phyloP scores from a whole-genome alignment of 331 rosid species.

The Erythrophleum ivorense region DNA sequence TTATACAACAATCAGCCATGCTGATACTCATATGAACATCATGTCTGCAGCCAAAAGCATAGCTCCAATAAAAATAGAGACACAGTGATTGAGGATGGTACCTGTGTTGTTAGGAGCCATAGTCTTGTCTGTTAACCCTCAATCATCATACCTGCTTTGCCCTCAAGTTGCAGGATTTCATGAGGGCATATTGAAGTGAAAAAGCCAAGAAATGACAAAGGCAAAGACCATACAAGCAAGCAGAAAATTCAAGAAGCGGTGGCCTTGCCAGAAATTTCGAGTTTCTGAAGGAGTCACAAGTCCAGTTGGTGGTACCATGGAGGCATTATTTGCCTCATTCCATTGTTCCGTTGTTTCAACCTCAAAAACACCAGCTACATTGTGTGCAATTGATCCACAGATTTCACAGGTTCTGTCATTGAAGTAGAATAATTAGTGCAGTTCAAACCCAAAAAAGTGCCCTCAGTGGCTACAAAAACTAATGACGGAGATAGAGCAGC shows the following conservation, averaged over 20 bases:
- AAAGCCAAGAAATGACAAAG: conserved; percentile 78
- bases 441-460: neutral
- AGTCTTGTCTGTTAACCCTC: conserved; percentile 30
- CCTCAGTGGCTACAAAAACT: neutral
- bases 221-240: conserved; percentile 80
- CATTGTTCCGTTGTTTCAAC: conserved; percentile 51
- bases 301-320: conserved; percentile 46
- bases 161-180: conserved; percentile 31
- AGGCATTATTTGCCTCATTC: conserved; percentile 49
- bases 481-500: neutral
- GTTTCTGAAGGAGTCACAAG: conserved; percentile 43
- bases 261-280: conserved; percentile 72
- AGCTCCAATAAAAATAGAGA: conserved; percentile 39
- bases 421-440: conserved; percentile 38
- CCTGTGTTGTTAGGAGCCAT: conserved; percentile 1
- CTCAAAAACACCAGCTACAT: conserved; percentile 61
- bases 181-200: conserved; percentile 69
- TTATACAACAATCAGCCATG: conserved; percentile 38
- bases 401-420: conserved; percentile 75
- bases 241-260: conserved; percentile 73
- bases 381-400: conserved; percentile 70
- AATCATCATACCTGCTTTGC: neutral
- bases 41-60: conserved; percentile 9
- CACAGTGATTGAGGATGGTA: conserved; percentile 21
- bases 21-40: conserved; percentile 32